phyloP scores from a whole-genome alignment of 148 eudicot genomes.

The Fallopia convolvulus region DNA sequence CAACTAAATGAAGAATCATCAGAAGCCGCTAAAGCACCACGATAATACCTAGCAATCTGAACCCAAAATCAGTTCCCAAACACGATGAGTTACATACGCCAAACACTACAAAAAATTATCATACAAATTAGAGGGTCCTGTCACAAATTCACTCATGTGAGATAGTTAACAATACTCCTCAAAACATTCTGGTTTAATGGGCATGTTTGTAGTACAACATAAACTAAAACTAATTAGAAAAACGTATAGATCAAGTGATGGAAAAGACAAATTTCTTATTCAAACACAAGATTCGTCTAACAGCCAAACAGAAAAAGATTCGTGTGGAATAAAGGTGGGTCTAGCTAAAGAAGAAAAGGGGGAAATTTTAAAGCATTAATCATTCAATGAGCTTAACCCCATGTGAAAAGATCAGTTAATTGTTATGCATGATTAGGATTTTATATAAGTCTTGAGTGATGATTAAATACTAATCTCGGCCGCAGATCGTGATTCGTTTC shows the following conservation, averaged over 20 bases:
- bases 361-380: background rate
- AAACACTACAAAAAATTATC: too few relatives aligned
- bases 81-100: too few relatives aligned
- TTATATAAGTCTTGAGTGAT: background rate
- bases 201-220: too few relatives aligned
- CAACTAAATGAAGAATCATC: too few relatives aligned
- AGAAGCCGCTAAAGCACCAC: too few relatives aligned
- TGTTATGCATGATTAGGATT: background rate
- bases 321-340: background rate
- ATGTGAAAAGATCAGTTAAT: background rate
- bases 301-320: background rate
- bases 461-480: background rate
- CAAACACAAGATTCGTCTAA: background rate
- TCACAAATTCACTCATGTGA: too few relatives aligned
- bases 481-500: conserved; percentile 14
- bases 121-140: too few relatives aligned
- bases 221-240: too few relatives aligned
- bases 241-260: background rate
- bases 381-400: background rate
- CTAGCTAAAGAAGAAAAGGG: background rate
- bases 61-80: too few relatives aligned
- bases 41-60: too few relatives aligned
- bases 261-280: background rate
- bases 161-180: too few relatives aligned
- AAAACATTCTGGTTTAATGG: too few relatives aligned